A percentile compares a stretch with the other conserved stretches of the same genome.
Evolutionary conservation across 2,329 filamentous ascomycete genomes (phyloP).

Genomic region (Fusarium xyrophilum): DNA sequence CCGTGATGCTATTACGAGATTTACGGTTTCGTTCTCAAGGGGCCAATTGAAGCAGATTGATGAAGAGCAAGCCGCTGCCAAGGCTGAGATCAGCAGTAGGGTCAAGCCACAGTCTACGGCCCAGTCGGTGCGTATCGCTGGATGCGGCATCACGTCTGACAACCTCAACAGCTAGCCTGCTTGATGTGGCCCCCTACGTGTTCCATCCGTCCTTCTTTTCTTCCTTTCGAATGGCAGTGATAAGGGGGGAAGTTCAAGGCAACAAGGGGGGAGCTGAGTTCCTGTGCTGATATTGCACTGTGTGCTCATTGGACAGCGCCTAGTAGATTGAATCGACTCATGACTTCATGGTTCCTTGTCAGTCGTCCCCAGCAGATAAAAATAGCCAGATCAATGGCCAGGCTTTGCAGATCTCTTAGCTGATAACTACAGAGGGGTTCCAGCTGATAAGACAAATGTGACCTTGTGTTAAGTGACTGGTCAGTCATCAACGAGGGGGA

Average conservation of each 20-base stretch:
- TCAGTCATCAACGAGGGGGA: neutral
- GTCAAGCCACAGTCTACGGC: constrained; percentile 24
- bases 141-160: constrained; percentile 20
- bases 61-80: constrained; percentile 17
- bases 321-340: constrained; percentile 1
- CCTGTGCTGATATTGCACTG: neutral
- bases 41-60: neutral
- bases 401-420: neutral
- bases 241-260: constrained; percentile 5
- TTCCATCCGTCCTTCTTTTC: constrained; percentile 22
- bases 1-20: constrained; percentile 1
- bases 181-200: neutral
- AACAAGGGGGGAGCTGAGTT: constrained; percentile 9
- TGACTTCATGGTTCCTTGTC: constrained; percentile 8
- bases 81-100: constrained; percentile 30
- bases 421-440: neutral
- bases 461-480: neutral
- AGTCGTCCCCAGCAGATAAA: neutral
- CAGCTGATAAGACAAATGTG: constrained; percentile 5
- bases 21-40: neutral
- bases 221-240: constrained; percentile 2
- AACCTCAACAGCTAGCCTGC: neutral
- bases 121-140: constrained; percentile 10
- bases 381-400: neutral
- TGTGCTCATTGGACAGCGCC: constrained; percentile 1